Base-by-base conservation (phyloP, 2,329 filamentous ascomycete genomes). In the Phyllosticta citriasiana region DNA sequence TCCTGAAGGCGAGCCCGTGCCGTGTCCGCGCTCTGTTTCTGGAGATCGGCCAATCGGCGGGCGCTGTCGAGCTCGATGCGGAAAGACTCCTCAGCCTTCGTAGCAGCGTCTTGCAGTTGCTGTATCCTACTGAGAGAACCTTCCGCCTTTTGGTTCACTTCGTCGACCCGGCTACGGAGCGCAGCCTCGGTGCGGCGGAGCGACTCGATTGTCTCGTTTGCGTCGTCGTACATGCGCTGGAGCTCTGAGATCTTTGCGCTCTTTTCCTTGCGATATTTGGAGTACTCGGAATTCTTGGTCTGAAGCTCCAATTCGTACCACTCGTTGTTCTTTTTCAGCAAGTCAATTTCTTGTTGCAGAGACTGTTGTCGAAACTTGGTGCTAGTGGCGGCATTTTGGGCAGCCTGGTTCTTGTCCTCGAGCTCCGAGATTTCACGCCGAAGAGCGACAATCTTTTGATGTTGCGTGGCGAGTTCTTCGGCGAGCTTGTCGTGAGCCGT, bases 211-310 rank as follows among this genome's bases (percentile, higher is more conserved):
- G 83, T 87, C 22, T 88, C 87, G 65, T 83, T 86, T 53, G 88
- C 85, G 66, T 99, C 94, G 67, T 97, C 93, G 66, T 93, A 89
- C 63, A 88, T 84, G 59, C 91, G 88, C 74, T 97, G 89, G 27
- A 99, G 83, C 69, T 95, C 89, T 8, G 91, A 84, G 67, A 97
- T 90, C 50, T 89, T 88, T 1, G 91, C 87, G 64, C 89, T 89
- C 80, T 97, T 97, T 72, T 99, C 94, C 71, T 96, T 97, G 65
- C 94, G 86, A 74, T 89, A 93, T 70, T 92, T 96, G 66, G 93
- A 83, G 55, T 91, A 86, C 71, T 99, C 94, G 8, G 87, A 84
- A 64, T 84, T 87, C 77, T 96, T 96, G 0, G 89, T 92, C 78
- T 96, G 93, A 24, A 97, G 82, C 73, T 99, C 94, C 52, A 82